phyloP scores from a whole-genome alignment of 2,329 filamentous ascomycete species.

The Sclerotinia glacialis region DNA sequence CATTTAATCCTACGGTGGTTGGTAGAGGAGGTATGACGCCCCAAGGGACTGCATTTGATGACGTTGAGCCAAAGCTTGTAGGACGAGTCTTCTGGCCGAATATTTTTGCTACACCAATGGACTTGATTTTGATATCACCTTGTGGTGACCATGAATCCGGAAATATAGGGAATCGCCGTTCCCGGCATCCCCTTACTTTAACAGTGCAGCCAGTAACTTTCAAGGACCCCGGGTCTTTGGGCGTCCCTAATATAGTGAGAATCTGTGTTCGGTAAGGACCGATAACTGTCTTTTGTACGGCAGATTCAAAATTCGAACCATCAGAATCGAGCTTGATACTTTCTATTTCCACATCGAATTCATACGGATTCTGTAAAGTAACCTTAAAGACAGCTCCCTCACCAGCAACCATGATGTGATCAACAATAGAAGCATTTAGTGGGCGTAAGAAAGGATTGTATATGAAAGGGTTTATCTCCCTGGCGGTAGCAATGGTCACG shows the following conservation, averaged over 20 bases:
- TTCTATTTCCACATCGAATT: constrained; percentile 88
- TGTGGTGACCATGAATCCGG: constrained; percentile 70
- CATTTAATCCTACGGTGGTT: constrained; percentile 60
- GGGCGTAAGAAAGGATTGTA: constrained; percentile 88
- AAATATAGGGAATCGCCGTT: constrained; percentile 83
- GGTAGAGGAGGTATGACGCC: constrained; percentile 41
- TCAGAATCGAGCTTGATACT: constrained; percentile 71
- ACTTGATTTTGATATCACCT: constrained; percentile 71
- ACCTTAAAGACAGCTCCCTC: constrained; percentile 77
- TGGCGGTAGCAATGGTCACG: constrained; percentile 42
- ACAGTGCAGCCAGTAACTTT: constrained; percentile 75
- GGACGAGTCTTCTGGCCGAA: constrained; percentile 37
- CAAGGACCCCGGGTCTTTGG: constrained; percentile 64
- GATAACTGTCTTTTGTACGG: constrained; percentile 63
- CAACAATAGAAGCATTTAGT: constrained; percentile 55
- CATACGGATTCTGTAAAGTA: constrained; percentile 89
- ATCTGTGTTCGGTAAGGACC: constrained; percentile 82
- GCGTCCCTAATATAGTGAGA: constrained; percentile 66
- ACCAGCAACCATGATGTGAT: constrained; percentile 72
- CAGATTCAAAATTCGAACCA: constrained; percentile 68
- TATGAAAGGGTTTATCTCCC: constrained; percentile 74
- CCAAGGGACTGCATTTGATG: constrained; percentile 37
- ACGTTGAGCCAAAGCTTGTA: constrained; percentile 36
- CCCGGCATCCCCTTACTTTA: constrained; percentile 76
- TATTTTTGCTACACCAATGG: constrained; percentile 59